Conservation (phyloP, 805 yeast species). For the Kodamaea leandrae region DNA sequence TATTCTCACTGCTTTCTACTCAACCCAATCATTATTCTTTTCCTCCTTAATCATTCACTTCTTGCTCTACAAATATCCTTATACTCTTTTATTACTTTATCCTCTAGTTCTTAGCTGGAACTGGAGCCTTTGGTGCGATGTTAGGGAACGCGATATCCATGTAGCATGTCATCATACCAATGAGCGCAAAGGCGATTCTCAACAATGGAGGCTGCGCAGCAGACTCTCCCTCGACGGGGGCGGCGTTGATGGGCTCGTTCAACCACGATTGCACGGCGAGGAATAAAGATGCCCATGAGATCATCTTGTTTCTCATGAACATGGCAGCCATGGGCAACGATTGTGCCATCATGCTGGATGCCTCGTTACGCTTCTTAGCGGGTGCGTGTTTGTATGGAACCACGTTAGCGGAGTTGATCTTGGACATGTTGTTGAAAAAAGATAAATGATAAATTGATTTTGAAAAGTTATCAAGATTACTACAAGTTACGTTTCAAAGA, state of each 20-base stretch:
- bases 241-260: slow-evolving; percentile 40
- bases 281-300: slow-evolving; percentile 56
- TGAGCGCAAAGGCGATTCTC: slow-evolving; percentile 43
- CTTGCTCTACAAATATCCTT: no score
- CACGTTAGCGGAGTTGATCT: slow-evolving; percentile 33
- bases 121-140: slow-evolving; percentile 24
- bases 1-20: no score
- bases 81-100: background rate
- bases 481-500: no score
- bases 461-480: no score
- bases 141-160: slow-evolving; percentile 50
- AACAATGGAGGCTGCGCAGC: slow-evolving; percentile 47
- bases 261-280: slow-evolving; percentile 49
- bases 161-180: slow-evolving; percentile 53
- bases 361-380: slow-evolving; percentile 46
- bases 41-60: no score
- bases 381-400: slow-evolving; percentile 48
- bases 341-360: slow-evolving; percentile 48
- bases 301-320: slow-evolving; percentile 57
- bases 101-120: background rate
- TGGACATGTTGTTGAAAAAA: slow-evolving; percentile 13
- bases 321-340: slow-evolving; percentile 68
- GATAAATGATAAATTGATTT: background rate
- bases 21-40: no score
- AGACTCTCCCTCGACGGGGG: slow-evolving; percentile 21